Base-by-base conservation (phyloP, 1,139 yeast species). In the Diutina neorugosa region DNA sequence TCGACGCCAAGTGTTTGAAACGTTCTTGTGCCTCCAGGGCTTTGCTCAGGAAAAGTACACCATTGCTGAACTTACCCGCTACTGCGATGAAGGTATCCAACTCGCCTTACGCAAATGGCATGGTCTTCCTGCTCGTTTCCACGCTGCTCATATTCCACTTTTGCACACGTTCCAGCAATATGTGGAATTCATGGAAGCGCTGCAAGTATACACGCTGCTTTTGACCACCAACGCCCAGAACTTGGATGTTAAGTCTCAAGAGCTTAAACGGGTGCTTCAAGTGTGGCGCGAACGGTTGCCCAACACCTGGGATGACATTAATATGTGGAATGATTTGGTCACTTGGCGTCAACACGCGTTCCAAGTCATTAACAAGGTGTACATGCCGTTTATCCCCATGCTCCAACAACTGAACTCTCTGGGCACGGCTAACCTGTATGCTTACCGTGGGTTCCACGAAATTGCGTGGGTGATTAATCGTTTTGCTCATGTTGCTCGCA, bases 271-370 rank as follows among this genome's bases (percentile, higher is more conserved):
- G 55, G 96, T 93, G 1, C 70, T 94, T 53, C 97, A 90, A 64
- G 96, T 96, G 0, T 94, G 99, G 99, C 78, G 98, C 63, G 98
- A 93, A 65, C 82, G 99, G 59, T 73, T 94, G 53, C 99, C 99
- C 11, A 94, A 94, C 62, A 74, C 82, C 14, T 93, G 97, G 97
- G 99, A 94, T 69, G 98, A 94, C 65, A 91, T 94, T 61, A 91
- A 89, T 65, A 80, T 91, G 58, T 94, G 99, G 99, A 91, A 95
- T 60, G 99, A 94, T 64, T 73, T 94, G 58, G 96, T 93, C 8
- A 91, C 98, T 0, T 94, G 98, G 98, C 79, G 99, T 63, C 97
- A 93, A 67, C 98, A 93, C 68, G 97, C 96, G 0, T 94, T 94
- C 76, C 91, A 88, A 60, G 96, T 91, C n/a, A 89, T 94, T 62